phyloP scores from a whole-genome alignment of 1,139 yeast species.

The Yamadazyma sp. region DNA sequence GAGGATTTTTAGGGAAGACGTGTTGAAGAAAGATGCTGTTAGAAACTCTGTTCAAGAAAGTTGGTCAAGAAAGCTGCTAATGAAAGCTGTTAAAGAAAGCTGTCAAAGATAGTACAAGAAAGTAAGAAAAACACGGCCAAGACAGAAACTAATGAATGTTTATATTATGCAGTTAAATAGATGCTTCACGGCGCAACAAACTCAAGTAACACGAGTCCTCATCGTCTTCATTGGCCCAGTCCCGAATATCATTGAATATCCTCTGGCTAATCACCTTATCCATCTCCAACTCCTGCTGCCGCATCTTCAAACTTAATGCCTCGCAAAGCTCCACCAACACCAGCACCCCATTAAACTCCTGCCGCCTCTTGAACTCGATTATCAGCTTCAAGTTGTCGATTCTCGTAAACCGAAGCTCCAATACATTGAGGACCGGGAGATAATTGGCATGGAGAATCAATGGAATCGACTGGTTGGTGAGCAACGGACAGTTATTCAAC shows the following conservation, averaged over 20 bases:
- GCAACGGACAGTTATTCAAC: constrained; percentile 66
- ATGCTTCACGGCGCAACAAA: not conserved
- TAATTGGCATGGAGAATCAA: constrained; percentile 53
- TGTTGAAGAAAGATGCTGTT: too few relatives aligned
- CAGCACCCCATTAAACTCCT: constrained; percentile 50
- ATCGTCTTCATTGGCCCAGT: constrained; percentile 58
- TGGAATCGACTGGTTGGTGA: constrained; percentile 71
- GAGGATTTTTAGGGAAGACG: too few relatives aligned
- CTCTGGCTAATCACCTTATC: constrained; percentile 55
- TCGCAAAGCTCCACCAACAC: constrained; percentile 80
- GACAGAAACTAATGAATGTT: too few relatives aligned
- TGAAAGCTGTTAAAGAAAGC: too few relatives aligned
- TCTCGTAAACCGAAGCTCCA: constrained; percentile 71
- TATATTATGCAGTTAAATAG: too few relatives aligned
- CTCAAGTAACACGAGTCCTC: constrained; percentile 21
- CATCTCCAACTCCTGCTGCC: constrained; percentile 59
- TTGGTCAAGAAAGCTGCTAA: too few relatives aligned
- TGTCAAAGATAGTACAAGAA: not conserved
- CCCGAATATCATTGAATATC: constrained; percentile 54
- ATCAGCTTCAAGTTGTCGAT: constrained; percentile 64
- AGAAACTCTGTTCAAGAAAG: too few relatives aligned
- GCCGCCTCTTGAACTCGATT: constrained; percentile 65
- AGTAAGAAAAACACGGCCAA: too few relatives aligned
- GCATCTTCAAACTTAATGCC: constrained; percentile 55
- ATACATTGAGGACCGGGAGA: constrained; percentile 63